Conservation (phyloP, 768 basidiomycete species). For the Symmetrospora coprosmae region DNA sequence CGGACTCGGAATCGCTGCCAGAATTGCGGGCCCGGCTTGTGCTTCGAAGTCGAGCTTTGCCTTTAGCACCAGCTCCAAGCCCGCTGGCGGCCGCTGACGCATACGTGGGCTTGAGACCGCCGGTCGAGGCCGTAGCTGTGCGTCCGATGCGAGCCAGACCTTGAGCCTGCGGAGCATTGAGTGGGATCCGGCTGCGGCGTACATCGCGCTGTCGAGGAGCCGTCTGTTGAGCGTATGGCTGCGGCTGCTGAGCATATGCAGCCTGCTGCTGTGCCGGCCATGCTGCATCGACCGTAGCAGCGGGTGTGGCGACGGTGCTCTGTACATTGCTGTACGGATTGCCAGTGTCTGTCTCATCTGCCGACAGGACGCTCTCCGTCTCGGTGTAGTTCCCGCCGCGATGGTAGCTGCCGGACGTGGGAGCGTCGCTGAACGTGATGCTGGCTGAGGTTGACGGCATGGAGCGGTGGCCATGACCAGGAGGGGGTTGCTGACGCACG, state of each 20-base stretch:
- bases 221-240: too few species aligned
- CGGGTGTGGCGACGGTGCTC: too few species aligned
- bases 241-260: neutral
- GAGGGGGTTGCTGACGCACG: too few species aligned
- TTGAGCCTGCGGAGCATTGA: too few species aligned
- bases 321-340: neutral
- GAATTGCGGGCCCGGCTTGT: neutral
- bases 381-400: neutral
- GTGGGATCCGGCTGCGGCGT: too few species aligned
- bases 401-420: neutral
- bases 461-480: slow-evolving; percentile 2
- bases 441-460: slow-evolving; percentile 12
- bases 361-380: slow-evolving; percentile 11
- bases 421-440: slow-evolving; percentile 9
- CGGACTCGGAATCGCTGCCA: neutral
- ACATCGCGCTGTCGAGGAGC: too few species aligned
- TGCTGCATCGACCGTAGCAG: neutral
- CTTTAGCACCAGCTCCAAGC: slow-evolving; percentile 1
- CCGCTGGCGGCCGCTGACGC: too few species aligned
- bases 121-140: neutral
- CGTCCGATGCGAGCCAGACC: too few species aligned
- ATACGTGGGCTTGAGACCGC: neutral
- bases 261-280: neutral
- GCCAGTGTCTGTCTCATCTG: neutral
- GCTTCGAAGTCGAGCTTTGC: neutral